Percentiles rank a stretch among this genome's conserved stretches.
Conservation (phyloP, 2,329 filamentous ascomycete species). For the Dactylellina leptospora region DNA sequence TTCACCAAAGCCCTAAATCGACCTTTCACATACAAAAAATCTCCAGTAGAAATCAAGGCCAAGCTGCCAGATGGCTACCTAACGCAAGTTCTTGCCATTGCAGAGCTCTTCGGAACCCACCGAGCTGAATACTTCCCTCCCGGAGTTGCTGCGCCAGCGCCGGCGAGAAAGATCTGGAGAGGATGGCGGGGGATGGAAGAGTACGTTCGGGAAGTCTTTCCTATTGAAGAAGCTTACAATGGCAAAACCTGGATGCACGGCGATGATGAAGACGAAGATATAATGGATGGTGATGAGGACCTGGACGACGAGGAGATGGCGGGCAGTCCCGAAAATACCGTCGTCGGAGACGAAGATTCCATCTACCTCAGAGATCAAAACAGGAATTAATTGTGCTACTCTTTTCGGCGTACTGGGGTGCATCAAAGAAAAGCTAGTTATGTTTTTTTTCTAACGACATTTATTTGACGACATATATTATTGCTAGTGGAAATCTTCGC, state of each 20-base stretch:
- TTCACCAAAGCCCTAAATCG: constrained; percentile 82
- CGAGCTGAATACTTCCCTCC: constrained; percentile 58
- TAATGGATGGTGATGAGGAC: constrained; percentile 44
- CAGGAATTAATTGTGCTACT: constrained; percentile 29
- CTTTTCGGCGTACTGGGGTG: constrained; percentile 46
- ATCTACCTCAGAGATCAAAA: constrained; percentile 35
- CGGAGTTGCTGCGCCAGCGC: constrained; percentile 71
- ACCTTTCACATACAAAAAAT: constrained; percentile 78
- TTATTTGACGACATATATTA: constrained; percentile 16
- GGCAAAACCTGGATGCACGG: constrained; percentile 89
- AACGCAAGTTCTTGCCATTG: constrained; percentile 79
- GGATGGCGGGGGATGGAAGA: constrained; percentile 90
- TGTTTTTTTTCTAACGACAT: constrained; percentile 35
- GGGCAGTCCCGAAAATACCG: constrained; percentile 49
- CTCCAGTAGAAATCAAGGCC: constrained; percentile 82
- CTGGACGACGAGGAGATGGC: constrained; percentile 49
- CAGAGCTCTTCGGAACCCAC: constrained; percentile 68
- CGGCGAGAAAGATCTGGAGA: constrained; percentile 86
- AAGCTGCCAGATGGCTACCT: constrained; percentile 87
- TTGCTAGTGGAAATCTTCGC: constrained; percentile 17
- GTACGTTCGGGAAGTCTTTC: constrained; percentile 93
- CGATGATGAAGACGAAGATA: constrained; percentile 63
- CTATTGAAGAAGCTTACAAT: constrained; percentile 92
- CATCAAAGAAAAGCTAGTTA: constrained; percentile 12
- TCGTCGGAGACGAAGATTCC: constrained; percentile 47